phyloP scores from a whole-genome alignment of 495 filamentous ascomycete species.

The Aspergillus coremiiformis region DNA sequence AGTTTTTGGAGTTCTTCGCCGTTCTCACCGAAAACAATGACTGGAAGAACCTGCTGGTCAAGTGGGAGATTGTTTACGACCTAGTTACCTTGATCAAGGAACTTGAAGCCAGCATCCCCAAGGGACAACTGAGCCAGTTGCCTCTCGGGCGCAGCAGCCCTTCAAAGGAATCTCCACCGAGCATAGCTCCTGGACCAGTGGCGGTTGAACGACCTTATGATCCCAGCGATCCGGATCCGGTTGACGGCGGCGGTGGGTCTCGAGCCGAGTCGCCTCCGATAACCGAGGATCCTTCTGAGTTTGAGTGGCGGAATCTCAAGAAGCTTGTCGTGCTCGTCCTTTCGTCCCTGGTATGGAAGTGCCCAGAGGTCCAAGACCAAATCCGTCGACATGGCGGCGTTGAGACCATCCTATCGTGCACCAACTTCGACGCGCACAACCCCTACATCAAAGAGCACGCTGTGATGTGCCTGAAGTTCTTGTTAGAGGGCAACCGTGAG shows the following conservation, averaged over 20 bases:
- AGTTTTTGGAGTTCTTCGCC: slow-evolving; percentile 91
- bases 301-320: slow-evolving; percentile 90
- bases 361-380: slow-evolving; percentile 71
- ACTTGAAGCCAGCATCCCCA: slow-evolving; percentile 75
- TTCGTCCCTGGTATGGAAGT: slow-evolving; percentile 75
- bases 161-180: slow-evolving; percentile 23
- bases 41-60: slow-evolving; percentile 64
- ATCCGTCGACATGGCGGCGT: slow-evolving; percentile 76
- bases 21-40: slow-evolving; percentile 73
- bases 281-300: slow-evolving; percentile 74
- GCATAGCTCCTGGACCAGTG: slow-evolving; percentile 34
- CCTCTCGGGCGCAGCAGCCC: slow-evolving; percentile 28
- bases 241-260: slow-evolving; percentile 35
- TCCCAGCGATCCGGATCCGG: slow-evolving; percentile 41
- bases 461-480: slow-evolving; percentile 81
- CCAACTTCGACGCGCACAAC: slow-evolving; percentile 78
- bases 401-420: slow-evolving; percentile 78
- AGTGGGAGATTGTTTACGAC: slow-evolving; percentile 83
- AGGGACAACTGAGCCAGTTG: slow-evolving; percentile 50
- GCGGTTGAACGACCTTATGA: slow-evolving; percentile 52
- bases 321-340: slow-evolving; percentile 84
- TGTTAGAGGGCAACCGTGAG: slow-evolving; percentile 75
- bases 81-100: slow-evolving; percentile 78
- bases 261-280: slow-evolving; percentile 54
- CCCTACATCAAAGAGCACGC: slow-evolving; percentile 86